These are phyloP conservation scores for Trypanosoma theileri DNA, from an alignment of 208 protist species.

Conservation along the genomic window DNA sequence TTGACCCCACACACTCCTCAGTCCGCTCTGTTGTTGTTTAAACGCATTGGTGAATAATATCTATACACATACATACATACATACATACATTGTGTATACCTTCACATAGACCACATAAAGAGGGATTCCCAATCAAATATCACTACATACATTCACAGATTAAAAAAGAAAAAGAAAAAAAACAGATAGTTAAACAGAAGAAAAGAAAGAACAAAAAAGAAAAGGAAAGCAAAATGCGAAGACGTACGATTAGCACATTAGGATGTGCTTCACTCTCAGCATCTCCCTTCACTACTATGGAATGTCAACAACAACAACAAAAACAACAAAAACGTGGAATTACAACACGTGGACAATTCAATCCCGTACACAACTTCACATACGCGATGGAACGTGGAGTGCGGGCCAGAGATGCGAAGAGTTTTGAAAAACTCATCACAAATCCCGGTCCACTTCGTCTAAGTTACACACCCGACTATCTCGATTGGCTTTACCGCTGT, in stretches of 20 bases:
- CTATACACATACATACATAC: no score
- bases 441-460: conserved; percentile 85
- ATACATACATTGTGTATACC: no score
- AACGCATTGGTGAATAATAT: no score
- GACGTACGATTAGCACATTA: not conserved
- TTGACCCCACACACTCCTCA: no score
- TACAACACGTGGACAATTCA: conserved; percentile 79
- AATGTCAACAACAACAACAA: conserved; percentile 4
- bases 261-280: not conserved
- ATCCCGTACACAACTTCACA: conserved; percentile 80
- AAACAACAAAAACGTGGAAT: conserved; percentile 35
- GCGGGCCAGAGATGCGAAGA: conserved; percentile 42
- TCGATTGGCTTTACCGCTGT: conserved; percentile 82
- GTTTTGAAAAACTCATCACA: conserved; percentile 72
- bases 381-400: conserved; percentile 33
- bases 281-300: not conserved
- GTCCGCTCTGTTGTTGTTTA: no score
- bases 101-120: no score
- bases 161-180: conserved; percentile 16
- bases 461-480: conserved; percentile 80
- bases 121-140: not conserved
- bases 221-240: not conserved
- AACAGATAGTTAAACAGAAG: not conserved
- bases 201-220: not conserved
- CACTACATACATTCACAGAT: conserved; percentile 1